These are phyloP conservation scores for Penicillium occitanis DNA, from an alignment of 2,329 filamentous ascomycete species.

Conservation along the genomic window DNA sequence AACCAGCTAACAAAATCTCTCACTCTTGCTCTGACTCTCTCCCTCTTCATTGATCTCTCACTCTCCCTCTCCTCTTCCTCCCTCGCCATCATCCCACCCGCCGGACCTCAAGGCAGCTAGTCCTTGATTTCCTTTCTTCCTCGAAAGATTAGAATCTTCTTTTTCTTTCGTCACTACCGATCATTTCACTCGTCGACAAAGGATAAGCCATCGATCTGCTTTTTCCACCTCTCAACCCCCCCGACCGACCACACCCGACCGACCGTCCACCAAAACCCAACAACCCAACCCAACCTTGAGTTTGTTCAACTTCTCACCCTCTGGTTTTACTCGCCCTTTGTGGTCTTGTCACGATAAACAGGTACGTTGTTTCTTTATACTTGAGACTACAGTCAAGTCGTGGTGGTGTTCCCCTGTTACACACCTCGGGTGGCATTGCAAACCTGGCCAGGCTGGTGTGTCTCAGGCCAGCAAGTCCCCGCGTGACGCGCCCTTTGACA, in stretches of 20 bases:
- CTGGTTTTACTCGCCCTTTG: no score
- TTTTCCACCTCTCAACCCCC: background rate
- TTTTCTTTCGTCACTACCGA: background rate
- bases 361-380: background rate
- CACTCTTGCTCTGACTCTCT: conserved; percentile 9
- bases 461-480: conserved; percentile 12
- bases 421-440: background rate
- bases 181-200: background rate
- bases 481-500: conserved; percentile 20
- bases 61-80: background rate
- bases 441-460: conserved; percentile 9
- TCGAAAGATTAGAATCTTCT: background rate
- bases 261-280: conserved; percentile 3
- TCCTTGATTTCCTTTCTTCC: conserved; percentile 10
- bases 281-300: background rate
- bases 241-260: conserved; percentile 6
- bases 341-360: background rate
- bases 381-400: no score
- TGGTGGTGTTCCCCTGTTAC: background rate
- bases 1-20: conserved; percentile 18
- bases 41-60: background rate
- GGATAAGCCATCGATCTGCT: background rate
- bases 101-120: conserved; percentile 13
- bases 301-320: background rate
- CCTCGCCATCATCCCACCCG: conserved; percentile 7